Evolutionary conservation across 1,284 basidiomycete species (phyloP).

Genomic region (Coniferiporia sulphurascens): DNA sequence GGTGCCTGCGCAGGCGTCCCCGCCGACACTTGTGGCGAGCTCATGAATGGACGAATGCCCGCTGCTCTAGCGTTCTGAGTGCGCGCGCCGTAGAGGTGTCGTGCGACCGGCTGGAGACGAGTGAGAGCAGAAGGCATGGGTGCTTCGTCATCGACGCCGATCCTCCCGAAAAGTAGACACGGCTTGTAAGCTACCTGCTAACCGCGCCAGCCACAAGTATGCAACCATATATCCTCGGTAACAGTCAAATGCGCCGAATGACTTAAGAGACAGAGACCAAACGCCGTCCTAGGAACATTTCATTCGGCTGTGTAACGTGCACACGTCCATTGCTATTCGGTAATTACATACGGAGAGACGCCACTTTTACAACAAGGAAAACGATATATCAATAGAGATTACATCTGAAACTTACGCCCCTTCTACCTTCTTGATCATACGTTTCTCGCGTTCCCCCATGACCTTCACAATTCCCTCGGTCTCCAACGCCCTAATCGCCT

Average conservation of each 20-base stretch:
- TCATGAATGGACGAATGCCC: neutral
- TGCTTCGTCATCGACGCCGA: too few species aligned
- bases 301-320: too few species aligned
- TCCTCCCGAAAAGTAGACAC: too few species aligned
- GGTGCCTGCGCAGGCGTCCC: neutral
- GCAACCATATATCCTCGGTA: too few species aligned
- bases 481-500: constrained; percentile 75
- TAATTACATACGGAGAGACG: neutral
- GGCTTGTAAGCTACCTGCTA: too few species aligned
- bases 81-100: neutral
- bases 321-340: too few species aligned
- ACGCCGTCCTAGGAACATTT: too few species aligned
- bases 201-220: too few species aligned
- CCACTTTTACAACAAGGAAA: neutral
- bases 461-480: constrained; percentile 82
- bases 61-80: neutral
- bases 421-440: constrained; percentile 61
- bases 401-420: constrained; percentile 23
- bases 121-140: neutral
- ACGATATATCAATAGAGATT: constrained; percentile 2
- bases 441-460: constrained; percentile 79
- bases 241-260: too few species aligned
- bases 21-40: neutral
- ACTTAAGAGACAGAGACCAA: too few species aligned
- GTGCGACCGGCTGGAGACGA: neutral